Base-by-base conservation (phyloP, 345 rosid genomes). In the Aegle marmelos region DNA sequence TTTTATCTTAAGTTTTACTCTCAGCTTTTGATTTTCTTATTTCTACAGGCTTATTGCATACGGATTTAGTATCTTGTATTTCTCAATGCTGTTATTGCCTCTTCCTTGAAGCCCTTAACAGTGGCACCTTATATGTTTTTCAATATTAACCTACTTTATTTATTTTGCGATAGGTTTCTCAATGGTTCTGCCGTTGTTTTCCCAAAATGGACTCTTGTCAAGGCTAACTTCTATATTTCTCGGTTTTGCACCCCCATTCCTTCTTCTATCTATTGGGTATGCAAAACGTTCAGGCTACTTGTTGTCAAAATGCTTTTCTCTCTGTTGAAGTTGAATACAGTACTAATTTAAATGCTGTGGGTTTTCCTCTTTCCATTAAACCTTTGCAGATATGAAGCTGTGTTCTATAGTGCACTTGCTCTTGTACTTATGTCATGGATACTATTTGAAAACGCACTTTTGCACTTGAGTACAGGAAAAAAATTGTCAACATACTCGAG, bases 241-340 rank as follows among this genome's bases (percentile, higher is more conserved):
- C 79, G 98, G 98, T 72, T 93, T 93, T 70, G 97, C 97, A 14
- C 98, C 98, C 19, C 76, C 93, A 10, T 95, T 95, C 80, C 95
- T 95, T 77, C 97, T 95, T 54, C 86, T 95, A 50, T 95, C 98
- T 70, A 95, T 95, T 74, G 98, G 98, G 98, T 93, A 88, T 77
- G 16, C 70, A 72, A 68, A 71, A 17, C 69, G 78, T 57, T 68
- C 75, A 37, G 24, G 34, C 60, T 74, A 37, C 8, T 68, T 31
- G 25, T 76, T 9, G 28, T 9, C 9, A 45, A 78, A 28, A 57
- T 61, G 6, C n/a, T 33, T 62, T 65, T 4, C 50, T 54, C 72
- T 71, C 31, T 48, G 24, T 69, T 64, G 72, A 77, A 50, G 50
- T 45, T 45, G 50, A 45, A 45, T 13, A 14, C 50, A 13, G 50